phyloP scores from a whole-genome alignment of 176 grass and related monocot species.

The Avena atlantica region DNA sequence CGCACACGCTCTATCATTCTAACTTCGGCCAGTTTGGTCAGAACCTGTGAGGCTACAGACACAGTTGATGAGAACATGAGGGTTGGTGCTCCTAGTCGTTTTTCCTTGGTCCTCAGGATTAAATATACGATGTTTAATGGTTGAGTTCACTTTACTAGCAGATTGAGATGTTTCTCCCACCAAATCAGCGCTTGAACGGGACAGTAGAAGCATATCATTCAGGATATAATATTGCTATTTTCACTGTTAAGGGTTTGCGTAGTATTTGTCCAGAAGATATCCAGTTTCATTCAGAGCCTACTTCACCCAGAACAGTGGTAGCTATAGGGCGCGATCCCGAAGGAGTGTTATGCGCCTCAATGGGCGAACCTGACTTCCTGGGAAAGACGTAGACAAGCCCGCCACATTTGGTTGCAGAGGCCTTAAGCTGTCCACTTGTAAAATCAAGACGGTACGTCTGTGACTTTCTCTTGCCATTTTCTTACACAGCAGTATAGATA shows the following conservation, averaged over 20 bases:
- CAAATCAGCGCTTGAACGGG: not conserved
- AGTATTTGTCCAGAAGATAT: not conserved
- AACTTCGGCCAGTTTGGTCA: constrained; percentile 13
- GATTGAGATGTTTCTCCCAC: constrained; percentile 25
- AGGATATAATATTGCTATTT: constrained; percentile 12
- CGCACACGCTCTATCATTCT: not conserved
- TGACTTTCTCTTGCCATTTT: not conserved
- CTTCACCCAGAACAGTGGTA: not conserved
- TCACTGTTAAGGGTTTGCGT: not conserved
- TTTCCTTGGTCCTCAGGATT: not conserved
- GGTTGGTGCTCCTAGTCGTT: not conserved
- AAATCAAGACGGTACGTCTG: not conserved
- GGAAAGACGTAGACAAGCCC: not conserved
- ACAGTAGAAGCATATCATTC: not conserved
- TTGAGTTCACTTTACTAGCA: constrained; percentile 11
- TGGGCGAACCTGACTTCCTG: not conserved
- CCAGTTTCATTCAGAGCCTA: not conserved
- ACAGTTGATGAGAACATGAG: not conserved
- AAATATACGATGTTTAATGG: not conserved
- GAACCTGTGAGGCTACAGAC: not conserved
- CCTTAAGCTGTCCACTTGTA: not conserved
- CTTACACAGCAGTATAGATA: not conserved
- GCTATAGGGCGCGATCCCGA: not conserved
- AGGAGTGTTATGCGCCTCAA: not conserved
- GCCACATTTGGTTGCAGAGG: constrained; percentile 2